Evolutionary conservation across 2,329 filamentous ascomycete genomes (phyloP), one percentile per base, ranked within the genome.

Genomic region (Aspergillus aculeatus): DNA sequence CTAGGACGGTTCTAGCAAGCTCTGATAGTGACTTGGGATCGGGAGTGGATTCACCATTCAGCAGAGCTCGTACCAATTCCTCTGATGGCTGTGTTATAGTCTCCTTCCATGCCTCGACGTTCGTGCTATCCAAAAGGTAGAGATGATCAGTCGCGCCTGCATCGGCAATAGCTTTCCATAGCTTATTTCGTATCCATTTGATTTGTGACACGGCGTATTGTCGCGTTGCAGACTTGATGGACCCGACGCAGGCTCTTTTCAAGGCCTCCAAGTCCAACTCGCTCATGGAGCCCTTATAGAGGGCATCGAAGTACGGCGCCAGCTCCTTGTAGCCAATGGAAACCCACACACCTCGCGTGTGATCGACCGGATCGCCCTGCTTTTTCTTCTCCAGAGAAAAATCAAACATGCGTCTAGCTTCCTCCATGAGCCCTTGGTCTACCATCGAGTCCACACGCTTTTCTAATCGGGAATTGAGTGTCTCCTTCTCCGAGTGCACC

Each of bases 301-400:
- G 76, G 67, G 84, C 83, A 2, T 77, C 68, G 24, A 93, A 78
- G 69, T 92, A 96, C 0, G 85, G 82, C 59, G 90, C 84, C 71
- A 98, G 89, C 71, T 99, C 92, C 73, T 96, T 97, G 77, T 92
- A 97, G 1, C 95, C 95, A 62, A 99, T 99, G 1, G 93, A 95
- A 56, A 96, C 90, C 92, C 94, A 99, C 48, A 99, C 96, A 0
- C 95, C 96, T 56, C 88, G 86, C 1, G 85, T 90, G 64, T 86
- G 83, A 70, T 98, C 92, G 2, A 95, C 76, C 0, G 75, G 64
- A 1, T 80, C 74, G 0, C 86, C 88, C 1, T 78, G 69, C 0
- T 77, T 71, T 51, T 78, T 72, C 56, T 82, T 75, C 4, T 75
- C 66, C 16, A 77, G 67, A 2, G 83, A 75, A 61, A 83, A 82